Percentiles rank a stretch among this genome's conserved stretches.
phyloP scores from a whole-genome alignment of 139 green algal species.

The Medakamo hakoo region DNA sequence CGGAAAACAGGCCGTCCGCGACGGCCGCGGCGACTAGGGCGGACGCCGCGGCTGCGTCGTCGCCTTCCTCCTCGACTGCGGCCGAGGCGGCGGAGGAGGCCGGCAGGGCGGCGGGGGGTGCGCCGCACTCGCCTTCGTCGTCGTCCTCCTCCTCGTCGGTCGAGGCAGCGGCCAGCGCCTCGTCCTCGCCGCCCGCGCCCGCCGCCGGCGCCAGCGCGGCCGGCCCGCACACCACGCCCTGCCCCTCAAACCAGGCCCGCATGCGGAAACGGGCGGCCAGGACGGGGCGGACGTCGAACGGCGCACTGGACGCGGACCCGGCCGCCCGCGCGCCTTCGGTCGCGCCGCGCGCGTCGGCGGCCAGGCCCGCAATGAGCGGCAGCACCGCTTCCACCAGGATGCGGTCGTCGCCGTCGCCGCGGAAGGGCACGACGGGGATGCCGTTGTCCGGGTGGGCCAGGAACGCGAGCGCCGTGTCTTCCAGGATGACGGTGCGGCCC shows the following conservation, averaged over 20 bases:
- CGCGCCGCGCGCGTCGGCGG: neutral
- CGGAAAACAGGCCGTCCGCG: neutral
- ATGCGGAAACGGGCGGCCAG: conserved; percentile 65
- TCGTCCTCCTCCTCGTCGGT: too few relatives aligned
- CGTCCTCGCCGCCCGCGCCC: too few relatives aligned
- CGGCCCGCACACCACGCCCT: conserved; percentile 9
- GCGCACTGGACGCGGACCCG: too few relatives aligned
- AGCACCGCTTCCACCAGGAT: conserved; percentile 66
- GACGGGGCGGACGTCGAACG: conserved; percentile 42
- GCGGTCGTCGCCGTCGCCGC: conserved; percentile 55
- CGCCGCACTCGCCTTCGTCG: too few relatives aligned
- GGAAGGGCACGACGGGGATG: conserved; percentile 67
- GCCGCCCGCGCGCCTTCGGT: too few relatives aligned
- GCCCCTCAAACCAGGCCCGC: conserved; percentile 27
- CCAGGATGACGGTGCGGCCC: conserved; percentile 59
- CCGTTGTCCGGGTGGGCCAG: conserved; percentile 69
- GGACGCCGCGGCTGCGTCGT: neutral
- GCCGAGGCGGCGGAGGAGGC: neutral
- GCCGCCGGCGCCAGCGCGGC: neutral
- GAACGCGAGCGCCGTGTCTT: conserved; percentile 82
- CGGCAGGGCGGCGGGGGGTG: too few relatives aligned
- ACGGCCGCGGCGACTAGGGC: neutral
- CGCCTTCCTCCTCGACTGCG: neutral
- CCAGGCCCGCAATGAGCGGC: conserved; percentile 49
- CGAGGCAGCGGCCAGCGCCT: too few relatives aligned